Evolutionary conservation across 23 red algal species (phyloP), one percentile per base, ranked within the genome.

Genomic region (Gracilaria caudata): DNA sequence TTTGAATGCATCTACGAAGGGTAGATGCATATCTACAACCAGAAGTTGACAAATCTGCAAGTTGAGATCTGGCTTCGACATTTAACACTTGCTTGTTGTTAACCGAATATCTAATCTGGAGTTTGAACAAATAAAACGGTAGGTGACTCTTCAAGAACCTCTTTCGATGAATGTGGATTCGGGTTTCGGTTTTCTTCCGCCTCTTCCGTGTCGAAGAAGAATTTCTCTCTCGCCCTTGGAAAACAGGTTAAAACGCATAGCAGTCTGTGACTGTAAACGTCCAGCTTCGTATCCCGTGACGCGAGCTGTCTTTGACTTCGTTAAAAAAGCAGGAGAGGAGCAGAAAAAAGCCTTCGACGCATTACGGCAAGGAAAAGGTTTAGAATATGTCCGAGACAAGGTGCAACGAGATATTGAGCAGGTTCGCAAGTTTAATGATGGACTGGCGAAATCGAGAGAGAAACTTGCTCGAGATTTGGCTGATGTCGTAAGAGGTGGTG

Each of bases 381-480:
- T 90, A 26, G 90, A 98, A 20, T 98, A 98, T 66, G 95, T 91
- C 3, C 78, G 86, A 17, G 87, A 98, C 16, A 90, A 89, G 24
- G 95, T 92, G 10, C 47, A 74, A 24, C 73, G 82, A 2, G 95
- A 98, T 59, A 83, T 93, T 40, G 84, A 83, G 21, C 64, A 90
- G 28, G 95, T 98, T 34, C 49, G 77, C 17, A 90, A 86, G 80
- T 90, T 98, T 59, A 88, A 90, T n/a, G 76, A 91, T 21, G 95
- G 95, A 49, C 74, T 98, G 19, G 49, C 66, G 10, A 98, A 98
- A 78, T 87, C 73, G 26, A 90, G 95, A 24, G 95, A 98, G 70
- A 41, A 54, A 40, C 91, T 98, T 64, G 90, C 90, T 36, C 90
- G 95, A 20, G 95, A 98, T 63, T 58, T 98, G 55, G 78, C 85